A percentile compares a stretch with the other conserved stretches of the same genome.
Conservation (phyloP, 352 stramenopile genomes). For the Phytopythium kandeliae region DNA sequence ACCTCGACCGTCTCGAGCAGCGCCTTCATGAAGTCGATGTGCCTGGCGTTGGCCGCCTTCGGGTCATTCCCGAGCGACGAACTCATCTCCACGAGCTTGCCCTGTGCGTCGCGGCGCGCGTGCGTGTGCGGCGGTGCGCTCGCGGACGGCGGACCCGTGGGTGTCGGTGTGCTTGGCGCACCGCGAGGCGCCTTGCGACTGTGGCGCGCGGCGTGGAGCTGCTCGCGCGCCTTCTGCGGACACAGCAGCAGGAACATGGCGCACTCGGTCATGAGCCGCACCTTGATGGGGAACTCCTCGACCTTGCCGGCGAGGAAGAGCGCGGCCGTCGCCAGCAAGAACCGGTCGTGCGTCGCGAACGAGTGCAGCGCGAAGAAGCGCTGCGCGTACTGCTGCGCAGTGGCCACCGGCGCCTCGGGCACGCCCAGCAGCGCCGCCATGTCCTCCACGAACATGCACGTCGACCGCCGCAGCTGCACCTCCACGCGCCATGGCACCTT, state of each 20-base stretch:
- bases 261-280: slow-evolving; percentile 71
- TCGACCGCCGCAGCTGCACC: slow-evolving; percentile 55
- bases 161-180: slow-evolving; percentile 14
- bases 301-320: slow-evolving; percentile 75
- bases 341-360: slow-evolving; percentile 73
- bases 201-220: slow-evolving; percentile 16
- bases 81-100: slow-evolving; percentile 43
- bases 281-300: slow-evolving; percentile 76
- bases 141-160: slow-evolving; percentile 10
- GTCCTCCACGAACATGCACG: slow-evolving; percentile 64
- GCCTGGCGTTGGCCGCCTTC: slow-evolving; percentile 46
- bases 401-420: slow-evolving; percentile 40
- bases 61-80: slow-evolving; percentile 46
- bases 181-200: slow-evolving; percentile 10
- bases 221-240: slow-evolving; percentile 27
- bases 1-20: slow-evolving; percentile 57
- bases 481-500: slow-evolving; percentile 48
- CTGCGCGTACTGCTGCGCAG: slow-evolving; percentile 67
- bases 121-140: no score
- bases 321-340: slow-evolving; percentile 64
- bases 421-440: slow-evolving; percentile 57
- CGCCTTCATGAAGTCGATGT: slow-evolving; percentile 59
- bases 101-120: slow-evolving; percentile 19
- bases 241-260: slow-evolving; percentile 59
- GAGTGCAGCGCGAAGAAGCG: slow-evolving; percentile 78